A percentile compares a stretch with the other conserved stretches of the same genome.
Evolutionary conservation across 2,329 filamentous ascomycete genomes (phyloP).

Genomic region (Beauveria bassiana): DNA sequence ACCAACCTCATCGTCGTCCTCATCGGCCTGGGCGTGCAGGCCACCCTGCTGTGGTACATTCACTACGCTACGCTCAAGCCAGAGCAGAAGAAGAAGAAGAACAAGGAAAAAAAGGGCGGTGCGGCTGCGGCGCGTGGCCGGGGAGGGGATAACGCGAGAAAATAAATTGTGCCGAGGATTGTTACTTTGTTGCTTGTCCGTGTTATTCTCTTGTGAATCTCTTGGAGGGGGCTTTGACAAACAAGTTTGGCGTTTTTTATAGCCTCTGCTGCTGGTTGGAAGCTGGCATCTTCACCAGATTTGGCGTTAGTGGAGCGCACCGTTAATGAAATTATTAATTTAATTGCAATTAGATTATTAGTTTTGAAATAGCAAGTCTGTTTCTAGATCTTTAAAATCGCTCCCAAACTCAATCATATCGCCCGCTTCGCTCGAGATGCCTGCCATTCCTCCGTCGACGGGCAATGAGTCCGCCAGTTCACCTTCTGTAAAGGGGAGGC

Average conservation of each 20-base stretch:
- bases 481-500: not conserved
- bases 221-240: not conserved
- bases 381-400: not conserved
- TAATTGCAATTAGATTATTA: not conserved
- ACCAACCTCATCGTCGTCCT: slow-evolving; percentile 49
- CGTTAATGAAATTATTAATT: not conserved
- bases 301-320: not conserved
- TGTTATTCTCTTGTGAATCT: not conserved
- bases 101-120: slow-evolving; percentile 29
- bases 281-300: slow-evolving; percentile 2
- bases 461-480: not conserved
- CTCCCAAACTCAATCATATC: not conserved
- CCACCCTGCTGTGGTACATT: slow-evolving; percentile 47
- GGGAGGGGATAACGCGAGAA: not conserved
- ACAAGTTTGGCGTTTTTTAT: not conserved
- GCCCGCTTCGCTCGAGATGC: not conserved
- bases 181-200: not conserved
- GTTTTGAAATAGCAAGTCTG: not conserved
- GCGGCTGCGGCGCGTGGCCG: slow-evolving; percentile 15
- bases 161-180: not conserved
- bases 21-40: slow-evolving; percentile 38
- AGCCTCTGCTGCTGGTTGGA: not conserved
- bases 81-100: slow-evolving; percentile 45
- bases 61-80: slow-evolving; percentile 54
- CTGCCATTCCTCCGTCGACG: not conserved